Evolutionary conservation across 139 green algal species (phyloP), one percentile per base, ranked within the genome.

Genomic region (Raphidocelis subcapitata): DNA sequence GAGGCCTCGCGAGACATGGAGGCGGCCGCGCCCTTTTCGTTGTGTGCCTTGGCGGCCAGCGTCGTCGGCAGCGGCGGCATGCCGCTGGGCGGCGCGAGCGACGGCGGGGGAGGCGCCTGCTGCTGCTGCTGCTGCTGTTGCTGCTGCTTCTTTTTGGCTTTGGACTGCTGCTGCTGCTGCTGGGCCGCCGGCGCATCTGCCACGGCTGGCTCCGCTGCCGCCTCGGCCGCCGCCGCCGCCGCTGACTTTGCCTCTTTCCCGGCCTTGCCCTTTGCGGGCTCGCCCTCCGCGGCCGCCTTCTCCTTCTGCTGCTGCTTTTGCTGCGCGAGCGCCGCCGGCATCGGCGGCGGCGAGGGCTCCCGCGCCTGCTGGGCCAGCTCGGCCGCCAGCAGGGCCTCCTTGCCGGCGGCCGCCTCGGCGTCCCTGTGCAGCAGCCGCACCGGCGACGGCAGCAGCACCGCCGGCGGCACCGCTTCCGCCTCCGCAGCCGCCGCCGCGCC

Each of bases 1-100:
- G 41, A 62, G 64, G 91, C 85, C 18, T 44, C 49, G n/a, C 61
- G 62, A 36, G 91, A 31, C 16, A 49, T 52, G 63, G 85, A 85
- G 54, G 86, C 63, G 55, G 83, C 49, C 54, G 82, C 76, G 2
- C 63, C 72, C 54, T 84, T 80, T 21, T 72, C 73, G 5, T 75
- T 41, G 14, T 69, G 72, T 24, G 87, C 36, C 56, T 90, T 72
- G 41, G 49, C 73, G 15, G 74, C 47, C 24, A 47, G 28, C 29
- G 49, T 54, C 23, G 2, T 26, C 54, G 16, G 63, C 49, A 26
- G 3, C 32, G 36, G 5, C n/a, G 63, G 8, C 29, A 15, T 51
- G 23, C n/a, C 28, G 3, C 55, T 37, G 12, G 57, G 46, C 35
- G 60, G 67, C 67, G 69, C 33, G 1, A 28, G 80, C 63, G 79